Evolutionary conservation across 495 filamentous ascomycete genomes (phyloP), one percentile per base, ranked within the genome.

Genomic region (Penicillium bialowiezense): DNA sequence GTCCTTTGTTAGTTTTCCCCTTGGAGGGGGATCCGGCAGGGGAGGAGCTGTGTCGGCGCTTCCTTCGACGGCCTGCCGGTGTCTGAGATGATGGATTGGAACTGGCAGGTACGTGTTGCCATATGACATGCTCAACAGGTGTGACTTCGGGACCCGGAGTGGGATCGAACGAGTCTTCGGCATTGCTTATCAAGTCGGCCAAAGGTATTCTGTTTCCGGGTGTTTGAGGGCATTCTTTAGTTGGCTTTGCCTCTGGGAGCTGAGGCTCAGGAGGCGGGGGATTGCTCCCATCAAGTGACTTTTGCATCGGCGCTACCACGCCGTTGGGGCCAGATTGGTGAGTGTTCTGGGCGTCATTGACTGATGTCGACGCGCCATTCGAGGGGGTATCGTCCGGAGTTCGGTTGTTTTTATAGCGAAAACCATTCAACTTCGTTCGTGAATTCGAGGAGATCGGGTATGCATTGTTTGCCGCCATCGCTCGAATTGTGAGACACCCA

Each of bases 21-120:
- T 77, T 70, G 41, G 78, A 73, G 5, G 90, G 86, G 7, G 89
- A 89, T 13, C 85, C 84, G n/a, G 75, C 70, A 0, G 89, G 88
- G 8, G 91, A 91, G 7, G 91, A 93, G 66, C 87, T 91, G 60
- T 84, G 77, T 3, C 87, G 85, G 41, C 90, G 79, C 65, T 95
- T 95, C 51, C 58, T 80, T 68, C 62, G 76, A 74, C 56, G 78
- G 68, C 43, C 70, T 38, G 71, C 78, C 36, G 74, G 81, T 48
- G 67, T 75, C 55, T 69, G 76, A 29, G 60, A 70, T 31, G 59
- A 66, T 12, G 65, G 58, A 55, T 75, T 63, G 43, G 74, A 75
- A 46, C 73, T 81, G 12, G 57, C 55, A 28, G 77, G 75, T 6
- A 71, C 68, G 62, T 82, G 74, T 35, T 86, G 76, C 88, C 88